Base-by-base conservation (phyloP, 306 rosid species). In the Vicia villosa region DNA sequence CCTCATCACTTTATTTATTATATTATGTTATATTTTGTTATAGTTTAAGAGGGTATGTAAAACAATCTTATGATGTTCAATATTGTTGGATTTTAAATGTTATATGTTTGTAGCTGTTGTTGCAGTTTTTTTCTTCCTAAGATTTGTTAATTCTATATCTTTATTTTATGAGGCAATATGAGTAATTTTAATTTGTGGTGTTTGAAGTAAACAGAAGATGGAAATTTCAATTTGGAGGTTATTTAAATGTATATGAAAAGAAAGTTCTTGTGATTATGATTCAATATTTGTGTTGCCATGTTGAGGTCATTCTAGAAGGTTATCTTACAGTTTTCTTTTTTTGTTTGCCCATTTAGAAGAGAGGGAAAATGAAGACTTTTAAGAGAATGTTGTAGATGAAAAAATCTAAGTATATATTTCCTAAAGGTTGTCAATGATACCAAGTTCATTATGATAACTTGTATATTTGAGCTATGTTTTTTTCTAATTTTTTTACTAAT, bases 11-110 rank as follows among this genome's bases (percentile, higher is more conserved):
- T 55, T 46, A 41, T 36, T 47, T 63, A 20, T 51, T 56, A 28
- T 51, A 52, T 52, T 49, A 16, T 17, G 10, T 32, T 34, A 34
- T 34, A 34, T 34, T 34, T 7, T 34, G 10, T 8, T 32, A 59
- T 32, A 58, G 60, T 32, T 58, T 58, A 32, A n/a, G 24, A 5
- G 24, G 56, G 13, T 49, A 34, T 34, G 38, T 34, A 8, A 49
- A 3, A 49, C 26, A 49, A 49, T 49, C 26, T 69, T 22, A n/a
- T 20, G 13, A 10, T 16, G 14, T 19, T 22, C 13, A n/a, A n/a
- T n/a, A 12, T 57, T 49, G 71, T 61, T 69, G 70, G 37, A 49
- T 47, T 68, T 58, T 60, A 10, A 68, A 68, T 57, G 8, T 41
- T 17, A 0, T 8, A 13, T 5, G 5, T 11, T 0, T 43, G 46